Base-by-base conservation (phyloP, 2,329 filamentous ascomycete genomes). In the Alternaria solani region DNA sequence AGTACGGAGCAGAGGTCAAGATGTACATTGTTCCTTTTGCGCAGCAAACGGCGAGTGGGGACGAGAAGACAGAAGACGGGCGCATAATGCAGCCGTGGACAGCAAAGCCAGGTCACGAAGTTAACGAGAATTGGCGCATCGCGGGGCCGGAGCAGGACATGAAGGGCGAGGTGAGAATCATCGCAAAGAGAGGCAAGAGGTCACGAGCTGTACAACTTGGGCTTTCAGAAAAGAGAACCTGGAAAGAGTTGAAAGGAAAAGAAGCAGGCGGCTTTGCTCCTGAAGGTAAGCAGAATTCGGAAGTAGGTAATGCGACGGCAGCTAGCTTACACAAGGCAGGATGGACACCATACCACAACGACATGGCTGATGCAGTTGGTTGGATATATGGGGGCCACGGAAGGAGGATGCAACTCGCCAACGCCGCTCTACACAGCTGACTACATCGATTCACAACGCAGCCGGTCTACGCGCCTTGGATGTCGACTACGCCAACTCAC, bases 341-440 rank as follows among this genome's bases (percentile, higher is more conserved):
- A 57, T 78, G 75, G 75, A 66, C 42, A 11, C 75, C 75, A 1
- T 77, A 77, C 46, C 65, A 75, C 53, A 68, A 76, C 51, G 72
- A 78, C 51, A 75, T 74, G 72, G 72, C 75, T 5, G 75, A 78
- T 57, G 74, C 75, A 12, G 67, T 74, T 26, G 72, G 71, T 2
- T 78, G 75, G 75, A 65, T 78, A 12, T 78, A 78, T 52, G 75
- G 75, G 6, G 75, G 75, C 8, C 75, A 69, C 65, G 69, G 71
- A 3, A 62, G 72, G 47, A 63, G 75, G 25, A 72, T 73, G 66
- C 69, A 75, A 42, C 61, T 77, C 20, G 75, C 75, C 14, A 67
- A 71, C 30, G 56, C 65, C 11, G 75, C 74, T 8, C 63, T 74
- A 36, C 47, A 55, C 39, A 61, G 64, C 46, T 66, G 62, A 68